A percentile compares a stretch with the other conserved stretches of the same genome.
Evolutionary conservation across 208 protist species (phyloP).

Genomic region (Novymonas esmeraldas): DNA sequence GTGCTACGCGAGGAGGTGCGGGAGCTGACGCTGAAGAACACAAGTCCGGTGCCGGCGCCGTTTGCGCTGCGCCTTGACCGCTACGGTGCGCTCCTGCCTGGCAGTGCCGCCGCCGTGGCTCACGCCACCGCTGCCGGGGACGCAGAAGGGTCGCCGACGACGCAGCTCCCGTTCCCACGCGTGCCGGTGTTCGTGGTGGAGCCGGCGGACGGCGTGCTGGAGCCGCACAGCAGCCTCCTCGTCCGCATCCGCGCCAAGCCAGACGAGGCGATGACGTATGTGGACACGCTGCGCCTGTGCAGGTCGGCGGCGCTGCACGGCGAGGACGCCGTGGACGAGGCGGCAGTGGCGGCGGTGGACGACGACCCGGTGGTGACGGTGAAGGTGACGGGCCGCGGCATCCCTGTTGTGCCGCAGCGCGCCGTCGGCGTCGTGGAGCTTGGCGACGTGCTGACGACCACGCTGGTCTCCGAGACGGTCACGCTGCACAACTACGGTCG

Average conservation of each 20-base stretch:
- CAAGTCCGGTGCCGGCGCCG: conserved; percentile 80
- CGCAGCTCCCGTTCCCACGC: conserved; percentile 21
- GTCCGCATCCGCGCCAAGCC: conserved; percentile 75
- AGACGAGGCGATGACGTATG: conserved; percentile 90
- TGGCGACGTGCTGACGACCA: conserved; percentile 91
- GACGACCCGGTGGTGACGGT: conserved; percentile 42
- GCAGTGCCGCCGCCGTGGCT: neutral
- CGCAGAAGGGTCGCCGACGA: neutral
- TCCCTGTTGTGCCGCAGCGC: conserved; percentile 79
- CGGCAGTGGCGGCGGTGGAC: conserved; percentile 19
- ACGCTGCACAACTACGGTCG: conserved; percentile 91
- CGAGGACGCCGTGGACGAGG: conserved; percentile 10
- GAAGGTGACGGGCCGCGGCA: conserved; percentile 87
- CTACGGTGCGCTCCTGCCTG: conserved; percentile 10
- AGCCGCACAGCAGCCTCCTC: conserved; percentile 48
- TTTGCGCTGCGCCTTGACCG: conserved; percentile 34
- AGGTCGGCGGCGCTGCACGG: neutral
- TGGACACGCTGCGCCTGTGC: conserved; percentile 74
- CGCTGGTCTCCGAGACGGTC: conserved; percentile 48
- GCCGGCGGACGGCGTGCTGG: conserved; percentile 54
- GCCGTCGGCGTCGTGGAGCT: conserved; percentile 71
- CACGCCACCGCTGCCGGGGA: conserved; percentile 13
- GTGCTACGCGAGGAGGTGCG: conserved; percentile 56
- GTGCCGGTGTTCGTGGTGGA: conserved; percentile 49
- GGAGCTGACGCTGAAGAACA: conserved; percentile 75